Percentiles rank a stretch among this genome's conserved stretches.
phyloP scores from a whole-genome alignment of 768 basidiomycete species.

The Tubosaeta sp. region DNA sequence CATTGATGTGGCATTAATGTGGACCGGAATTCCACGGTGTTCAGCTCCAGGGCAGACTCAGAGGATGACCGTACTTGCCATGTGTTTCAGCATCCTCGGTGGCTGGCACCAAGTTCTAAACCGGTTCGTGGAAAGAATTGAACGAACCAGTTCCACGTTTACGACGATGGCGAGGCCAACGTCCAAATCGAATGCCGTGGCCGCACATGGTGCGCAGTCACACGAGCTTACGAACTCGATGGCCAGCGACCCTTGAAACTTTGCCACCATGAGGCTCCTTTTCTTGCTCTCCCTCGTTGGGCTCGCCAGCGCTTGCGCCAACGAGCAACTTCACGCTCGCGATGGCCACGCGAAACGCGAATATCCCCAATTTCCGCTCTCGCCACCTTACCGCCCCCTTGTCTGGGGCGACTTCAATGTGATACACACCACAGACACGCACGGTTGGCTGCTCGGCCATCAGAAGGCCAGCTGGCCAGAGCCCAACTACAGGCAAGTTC shows the following conservation, averaged over 20 bases:
- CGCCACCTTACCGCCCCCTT: constrained; percentile 61
- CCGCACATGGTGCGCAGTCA: background rate
- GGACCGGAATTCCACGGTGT: no score
- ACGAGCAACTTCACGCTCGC: constrained; percentile 17
- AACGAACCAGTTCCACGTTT: background rate
- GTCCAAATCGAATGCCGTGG: background rate
- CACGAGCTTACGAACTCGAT: background rate
- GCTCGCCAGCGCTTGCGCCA: constrained; percentile 20
- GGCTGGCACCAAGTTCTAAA: no score
- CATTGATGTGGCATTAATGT: no score
- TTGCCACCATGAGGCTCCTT: constrained; percentile 5
- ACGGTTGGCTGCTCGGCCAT: constrained; percentile 82
- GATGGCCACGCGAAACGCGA: constrained; percentile 33
- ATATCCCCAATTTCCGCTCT: constrained; percentile 39
- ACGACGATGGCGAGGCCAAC: background rate
- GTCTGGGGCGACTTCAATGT: constrained; percentile 90
- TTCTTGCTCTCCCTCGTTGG: constrained; percentile 13
- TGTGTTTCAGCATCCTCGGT: no score
- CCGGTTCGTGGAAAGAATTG: no score
- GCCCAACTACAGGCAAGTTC: constrained; percentile 60
- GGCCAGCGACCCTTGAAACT: background rate
- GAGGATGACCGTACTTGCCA: no score
- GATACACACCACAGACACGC: constrained; percentile 81
- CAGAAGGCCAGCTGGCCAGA: constrained; percentile 70
- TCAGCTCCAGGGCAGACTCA: no score